Evolutionary conservation across 208 protist species (phyloP).

Genomic region (Trypanosoma scelopori): DNA sequence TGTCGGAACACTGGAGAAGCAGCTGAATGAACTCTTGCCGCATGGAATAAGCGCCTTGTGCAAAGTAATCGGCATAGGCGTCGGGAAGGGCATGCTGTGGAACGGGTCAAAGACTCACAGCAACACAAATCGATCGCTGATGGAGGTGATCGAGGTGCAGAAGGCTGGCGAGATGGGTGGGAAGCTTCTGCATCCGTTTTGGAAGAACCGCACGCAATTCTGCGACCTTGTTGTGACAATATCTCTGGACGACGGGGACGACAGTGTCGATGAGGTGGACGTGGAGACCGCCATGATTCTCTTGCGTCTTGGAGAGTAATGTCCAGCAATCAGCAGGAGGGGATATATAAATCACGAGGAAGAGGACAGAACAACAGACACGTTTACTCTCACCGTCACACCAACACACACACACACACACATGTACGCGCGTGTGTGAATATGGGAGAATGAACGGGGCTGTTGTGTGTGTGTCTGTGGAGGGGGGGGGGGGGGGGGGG

Average conservation of each 20-base stretch:
- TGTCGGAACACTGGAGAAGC: constrained; percentile 38
- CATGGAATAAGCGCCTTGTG: constrained; percentile 36
- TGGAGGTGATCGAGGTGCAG: constrained; percentile 83
- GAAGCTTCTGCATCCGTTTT: constrained; percentile 54
- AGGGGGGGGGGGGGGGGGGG: too few species aligned
- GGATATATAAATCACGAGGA: neutral
- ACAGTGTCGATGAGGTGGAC: constrained; percentile 76
- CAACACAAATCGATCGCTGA: constrained; percentile 74
- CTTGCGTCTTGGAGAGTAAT: constrained; percentile 40
- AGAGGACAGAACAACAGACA: too few species aligned
- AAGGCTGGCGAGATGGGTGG: constrained; percentile 59
- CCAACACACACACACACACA: too few species aligned
- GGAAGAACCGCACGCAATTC: constrained; percentile 78
- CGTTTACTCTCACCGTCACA: too few species aligned
- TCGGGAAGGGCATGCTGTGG: constrained; percentile 85
- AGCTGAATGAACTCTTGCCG: constrained; percentile 56
- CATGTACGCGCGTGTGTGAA: too few species aligned
- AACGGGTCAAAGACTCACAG: constrained; percentile 67
- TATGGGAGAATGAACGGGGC: too few species aligned
- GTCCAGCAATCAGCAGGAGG: neutral
- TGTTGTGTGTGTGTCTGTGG: too few species aligned
- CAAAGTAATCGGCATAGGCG: constrained; percentile 79
- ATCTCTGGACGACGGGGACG: constrained; percentile 70
- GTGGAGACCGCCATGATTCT: constrained; percentile 81
- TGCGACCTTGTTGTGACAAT: constrained; percentile 76